These are phyloP conservation scores for Pseudodiploospora longispora DNA, from an alignment of 2,329 filamentous ascomycete species.

Conservation along the genomic window DNA sequence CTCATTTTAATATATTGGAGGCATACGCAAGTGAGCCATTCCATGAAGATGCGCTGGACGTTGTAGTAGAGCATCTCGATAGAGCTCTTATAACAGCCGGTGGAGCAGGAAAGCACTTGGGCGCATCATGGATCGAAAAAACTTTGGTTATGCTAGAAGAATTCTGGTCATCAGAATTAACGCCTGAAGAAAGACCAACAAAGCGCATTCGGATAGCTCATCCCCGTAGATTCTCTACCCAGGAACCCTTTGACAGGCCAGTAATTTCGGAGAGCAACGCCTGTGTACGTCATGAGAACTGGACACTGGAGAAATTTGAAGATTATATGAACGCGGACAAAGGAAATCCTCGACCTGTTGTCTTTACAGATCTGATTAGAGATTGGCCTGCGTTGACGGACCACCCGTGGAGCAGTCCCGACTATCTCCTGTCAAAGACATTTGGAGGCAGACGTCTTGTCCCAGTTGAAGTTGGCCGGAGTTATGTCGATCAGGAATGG, in stretches of 20 bases:
- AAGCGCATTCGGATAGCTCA: conserved; percentile 13
- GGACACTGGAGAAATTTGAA: conserved; percentile 54
- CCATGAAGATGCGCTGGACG: conserved; percentile 32
- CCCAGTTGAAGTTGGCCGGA: conserved; percentile 77
- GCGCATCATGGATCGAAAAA: conserved; percentile 41
- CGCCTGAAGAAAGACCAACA: conserved; percentile 7
- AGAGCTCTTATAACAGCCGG: conserved; percentile 69
- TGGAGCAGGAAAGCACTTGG: conserved; percentile 44
- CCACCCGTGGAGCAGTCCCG: conserved; percentile 62
- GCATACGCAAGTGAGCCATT: conserved; percentile 2
- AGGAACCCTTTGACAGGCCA: conserved; percentile 23
- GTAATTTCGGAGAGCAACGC: conserved; percentile 12
- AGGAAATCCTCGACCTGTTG: conserved; percentile 48
- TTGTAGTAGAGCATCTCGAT: conserved; percentile 61
- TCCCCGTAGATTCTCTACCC: conserved; percentile 14
- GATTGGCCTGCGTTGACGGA: conserved; percentile 70
- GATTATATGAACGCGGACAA: conserved; percentile 43
- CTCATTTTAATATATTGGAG: conserved; percentile 30
- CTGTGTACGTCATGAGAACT: conserved; percentile 25
- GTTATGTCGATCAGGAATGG: conserved; percentile 82
- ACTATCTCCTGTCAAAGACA: conserved; percentile 67
- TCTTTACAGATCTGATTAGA: conserved; percentile 56
- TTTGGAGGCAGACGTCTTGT: conserved; percentile 72
- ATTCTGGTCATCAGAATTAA: conserved; percentile 13
- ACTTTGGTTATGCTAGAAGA: conserved; percentile 37